Conservation (phyloP, 768 basidiomycete species). For the Leccinum subtestaceum region DNA sequence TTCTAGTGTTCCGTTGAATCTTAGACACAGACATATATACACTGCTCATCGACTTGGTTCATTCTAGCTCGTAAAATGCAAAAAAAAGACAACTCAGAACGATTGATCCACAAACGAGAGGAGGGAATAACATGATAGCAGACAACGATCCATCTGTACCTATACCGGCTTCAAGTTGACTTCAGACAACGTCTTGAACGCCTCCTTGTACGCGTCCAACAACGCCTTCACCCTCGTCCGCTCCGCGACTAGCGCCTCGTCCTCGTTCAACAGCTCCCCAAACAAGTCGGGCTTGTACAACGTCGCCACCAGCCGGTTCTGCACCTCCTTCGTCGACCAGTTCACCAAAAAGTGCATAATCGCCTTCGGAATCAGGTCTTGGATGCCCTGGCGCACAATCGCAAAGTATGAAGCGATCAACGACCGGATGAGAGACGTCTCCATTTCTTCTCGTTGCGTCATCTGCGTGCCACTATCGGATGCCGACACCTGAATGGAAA, state of each 20-base stretch:
- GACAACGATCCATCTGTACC: background rate
- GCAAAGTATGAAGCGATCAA: conserved; percentile 94
- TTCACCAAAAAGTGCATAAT: conserved; percentile 99
- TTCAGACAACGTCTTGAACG: conserved; percentile 84
- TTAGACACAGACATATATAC: conserved; percentile 3
- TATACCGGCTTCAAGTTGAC: conserved; percentile 68
- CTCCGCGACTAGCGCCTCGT: conserved; percentile 93
- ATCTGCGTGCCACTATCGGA: conserved; percentile 61
- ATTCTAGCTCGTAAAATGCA: background rate
- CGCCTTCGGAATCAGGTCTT: conserved; percentile 95
- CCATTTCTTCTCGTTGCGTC: conserved; percentile 91
- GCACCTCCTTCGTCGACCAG: conserved; percentile 93
- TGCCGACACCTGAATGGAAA: conserved; percentile 44
- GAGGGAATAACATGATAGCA: background rate
- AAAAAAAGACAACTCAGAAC: background rate
- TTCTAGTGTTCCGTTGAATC: conserved; percentile 1
- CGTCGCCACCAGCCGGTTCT: conserved; percentile 91
- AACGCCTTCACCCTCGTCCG: conserved; percentile 90
- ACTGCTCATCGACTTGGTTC: background rate
- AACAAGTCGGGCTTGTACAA: conserved; percentile 96
- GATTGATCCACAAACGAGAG: background rate
- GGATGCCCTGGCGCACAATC: conserved; percentile 94
- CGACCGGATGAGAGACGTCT: conserved; percentile 90
- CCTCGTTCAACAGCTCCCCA: conserved; percentile 87
- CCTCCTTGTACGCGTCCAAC: conserved; percentile 94